phyloP scores from a whole-genome alignment of 2,329 filamentous ascomycete species.

The Botryosphaeria dothidea region DNA sequence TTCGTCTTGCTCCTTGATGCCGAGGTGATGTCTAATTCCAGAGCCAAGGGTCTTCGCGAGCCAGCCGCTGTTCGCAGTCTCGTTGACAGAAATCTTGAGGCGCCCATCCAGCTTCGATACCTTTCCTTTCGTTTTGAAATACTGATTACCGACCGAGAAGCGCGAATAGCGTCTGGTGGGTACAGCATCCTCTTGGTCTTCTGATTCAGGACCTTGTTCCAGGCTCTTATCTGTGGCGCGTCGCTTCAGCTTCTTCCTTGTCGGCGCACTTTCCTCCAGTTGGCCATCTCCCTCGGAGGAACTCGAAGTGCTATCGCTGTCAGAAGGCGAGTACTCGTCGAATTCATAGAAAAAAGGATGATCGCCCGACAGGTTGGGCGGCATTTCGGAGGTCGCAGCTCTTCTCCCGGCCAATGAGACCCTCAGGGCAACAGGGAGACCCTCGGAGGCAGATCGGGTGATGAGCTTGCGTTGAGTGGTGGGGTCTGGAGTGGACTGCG shows the following conservation, averaged over 20 bases:
- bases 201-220: neutral
- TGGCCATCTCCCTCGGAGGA: neutral
- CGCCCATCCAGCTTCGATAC: conserved; percentile 70
- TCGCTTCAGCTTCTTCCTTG: neutral
- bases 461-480: neutral
- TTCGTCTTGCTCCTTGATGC: conserved; percentile 14
- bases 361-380: neutral
- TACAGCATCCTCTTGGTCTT: neutral
- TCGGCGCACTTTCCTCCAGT: neutral
- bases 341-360: conserved; percentile 9
- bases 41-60: conserved; percentile 71
- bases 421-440: neutral
- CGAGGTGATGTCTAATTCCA: conserved; percentile 60
- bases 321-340: conserved; percentile 5
- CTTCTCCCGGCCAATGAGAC: neutral
- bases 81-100: conserved; percentile 70
- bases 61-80: conserved; percentile 69
- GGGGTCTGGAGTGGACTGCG: neutral
- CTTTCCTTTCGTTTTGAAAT: conserved; percentile 65
- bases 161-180: conserved; percentile 44
- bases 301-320: neutral
- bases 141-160: conserved; percentile 64
- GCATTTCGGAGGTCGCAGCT: neutral
- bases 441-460: neutral
- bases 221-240: neutral